Conservation (phyloP, 768 basidiomycete genomes). For the Tylopilus cervinicoccineus region DNA sequence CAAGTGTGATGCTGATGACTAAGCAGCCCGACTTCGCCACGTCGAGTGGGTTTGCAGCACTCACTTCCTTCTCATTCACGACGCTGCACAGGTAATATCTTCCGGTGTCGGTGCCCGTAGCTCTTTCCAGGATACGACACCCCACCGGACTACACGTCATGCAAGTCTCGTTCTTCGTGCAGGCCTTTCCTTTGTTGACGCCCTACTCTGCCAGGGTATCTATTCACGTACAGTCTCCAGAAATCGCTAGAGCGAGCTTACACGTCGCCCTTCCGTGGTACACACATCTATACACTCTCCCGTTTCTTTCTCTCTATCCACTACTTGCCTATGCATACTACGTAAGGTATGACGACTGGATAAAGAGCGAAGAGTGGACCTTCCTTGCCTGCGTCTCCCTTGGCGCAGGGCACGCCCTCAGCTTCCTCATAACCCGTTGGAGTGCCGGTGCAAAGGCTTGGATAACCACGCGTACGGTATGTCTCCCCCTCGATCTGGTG, state of each 20-base stretch:
- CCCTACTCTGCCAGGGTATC: conserved; percentile 29
- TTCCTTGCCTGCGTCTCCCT: conserved; percentile 88
- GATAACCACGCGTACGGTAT: conserved; percentile 75
- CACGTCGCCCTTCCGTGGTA: conserved; percentile 67
- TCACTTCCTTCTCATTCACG: not conserved
- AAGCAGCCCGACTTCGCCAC: conserved; percentile 8
- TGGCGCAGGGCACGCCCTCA: conserved; percentile 84
- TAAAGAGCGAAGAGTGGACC: conserved; percentile 95
- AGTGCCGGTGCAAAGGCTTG: conserved; percentile 72
- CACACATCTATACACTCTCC: conserved; percentile 67
- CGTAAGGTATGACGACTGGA: conserved; percentile 84
- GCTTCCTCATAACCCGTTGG: conserved; percentile 91
- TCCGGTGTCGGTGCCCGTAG: conserved; percentile 2
- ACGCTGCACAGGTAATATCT: not conserved
- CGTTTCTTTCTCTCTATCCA: conserved; percentile 79
- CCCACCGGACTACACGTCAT: conserved; percentile 14
- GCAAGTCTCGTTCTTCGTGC: conserved; percentile 2
- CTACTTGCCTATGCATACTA: conserved; percentile 89
- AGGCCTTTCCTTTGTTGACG: not conserved
- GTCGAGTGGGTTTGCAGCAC: no score
- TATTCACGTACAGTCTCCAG: conserved; percentile 57
- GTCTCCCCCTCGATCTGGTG: not conserved
- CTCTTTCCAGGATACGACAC: not conserved
- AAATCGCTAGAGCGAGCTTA: conserved; percentile 64
- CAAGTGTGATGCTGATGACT: not conserved